Evolutionary conservation across 2,329 filamentous ascomycete species (phyloP).

Genomic region (Parasarocladium wereldwijsianum): DNA sequence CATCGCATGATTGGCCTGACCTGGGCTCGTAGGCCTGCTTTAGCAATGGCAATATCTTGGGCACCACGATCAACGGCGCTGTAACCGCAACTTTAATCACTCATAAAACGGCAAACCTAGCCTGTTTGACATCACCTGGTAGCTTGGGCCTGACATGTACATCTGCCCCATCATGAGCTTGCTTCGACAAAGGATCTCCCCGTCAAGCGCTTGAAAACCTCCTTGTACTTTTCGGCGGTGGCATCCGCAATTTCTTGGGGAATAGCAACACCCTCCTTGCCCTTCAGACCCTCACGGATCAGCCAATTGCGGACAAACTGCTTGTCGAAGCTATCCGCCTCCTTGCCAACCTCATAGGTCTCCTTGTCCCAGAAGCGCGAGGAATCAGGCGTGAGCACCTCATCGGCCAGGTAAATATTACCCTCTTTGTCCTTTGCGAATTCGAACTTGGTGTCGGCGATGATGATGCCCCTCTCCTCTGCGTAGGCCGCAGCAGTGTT

Average conservation of each 20-base stretch:
- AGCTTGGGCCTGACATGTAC: too few relatives aligned
- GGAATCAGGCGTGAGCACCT: constrained; percentile 72
- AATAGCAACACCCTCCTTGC: constrained; percentile 36
- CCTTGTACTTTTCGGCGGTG: constrained; percentile 59
- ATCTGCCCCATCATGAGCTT: too few relatives aligned
- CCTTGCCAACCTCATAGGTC: constrained; percentile 46
- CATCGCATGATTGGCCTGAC: too few relatives aligned
- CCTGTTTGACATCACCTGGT: too few relatives aligned
- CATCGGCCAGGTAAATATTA: constrained; percentile 57
- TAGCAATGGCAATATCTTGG: too few relatives aligned
- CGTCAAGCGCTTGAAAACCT: constrained; percentile 39
- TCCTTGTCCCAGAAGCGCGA: constrained; percentile 77
- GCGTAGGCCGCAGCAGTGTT: constrained; percentile 45
- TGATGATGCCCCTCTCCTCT: constrained; percentile 19
- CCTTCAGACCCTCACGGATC: constrained; percentile 45
- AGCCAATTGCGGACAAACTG: constrained; percentile 76
- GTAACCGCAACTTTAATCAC: too few relatives aligned
- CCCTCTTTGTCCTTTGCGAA: constrained; percentile 37
- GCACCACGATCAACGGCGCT: too few relatives aligned
- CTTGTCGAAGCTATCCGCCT: constrained; percentile 83
- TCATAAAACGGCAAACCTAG: too few relatives aligned
- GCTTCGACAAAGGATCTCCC: constrained; percentile 5
- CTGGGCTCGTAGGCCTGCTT: too few relatives aligned
- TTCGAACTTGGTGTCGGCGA: constrained; percentile 30
- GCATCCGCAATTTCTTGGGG: constrained; percentile 55